Percentiles rank a stretch among this genome's conserved stretches.
phyloP scores from a whole-genome alignment of 305 asterid species.

The Salvia sclarea region DNA sequence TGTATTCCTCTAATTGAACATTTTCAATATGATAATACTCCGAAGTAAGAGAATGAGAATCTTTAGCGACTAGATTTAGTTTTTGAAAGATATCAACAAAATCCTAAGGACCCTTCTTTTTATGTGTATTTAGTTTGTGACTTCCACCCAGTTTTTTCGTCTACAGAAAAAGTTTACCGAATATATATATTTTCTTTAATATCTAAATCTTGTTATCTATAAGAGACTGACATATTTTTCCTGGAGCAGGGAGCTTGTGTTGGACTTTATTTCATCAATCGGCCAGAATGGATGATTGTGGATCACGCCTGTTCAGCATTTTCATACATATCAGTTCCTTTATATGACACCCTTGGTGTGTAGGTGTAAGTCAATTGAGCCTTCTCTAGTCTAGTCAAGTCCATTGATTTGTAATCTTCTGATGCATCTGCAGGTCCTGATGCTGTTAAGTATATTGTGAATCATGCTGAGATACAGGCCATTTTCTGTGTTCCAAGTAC shows the following conservation, averaged over 20 bases:
- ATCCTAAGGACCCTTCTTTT: slow-evolving; percentile 19
- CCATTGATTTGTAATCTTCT: slow-evolving; percentile 31
- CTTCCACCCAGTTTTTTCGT: slow-evolving; percentile 7
- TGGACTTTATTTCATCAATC: slow-evolving; percentile 86
- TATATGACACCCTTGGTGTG: slow-evolving; percentile 97
- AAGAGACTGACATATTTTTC: slow-evolving; percentile 38
- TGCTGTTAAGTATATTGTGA: slow-evolving; percentile 82
- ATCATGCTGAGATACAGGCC: slow-evolving; percentile 84
- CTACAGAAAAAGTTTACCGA: not conserved
- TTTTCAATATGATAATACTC: slow-evolving; percentile 11
- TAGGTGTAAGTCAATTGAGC: slow-evolving; percentile 41
- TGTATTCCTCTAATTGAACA: slow-evolving; percentile 3
- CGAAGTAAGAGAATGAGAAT: not conserved
- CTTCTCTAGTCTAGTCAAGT: slow-evolving; percentile 32
- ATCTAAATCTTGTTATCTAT: not conserved
- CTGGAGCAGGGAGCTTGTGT: slow-evolving; percentile 77
- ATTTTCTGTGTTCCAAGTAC: slow-evolving; percentile 85
- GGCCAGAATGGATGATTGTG: slow-evolving; percentile 92
- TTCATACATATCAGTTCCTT: slow-evolving; percentile 88
- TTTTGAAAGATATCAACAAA: not conserved
- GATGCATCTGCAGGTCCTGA: slow-evolving; percentile 76
- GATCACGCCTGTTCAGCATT: slow-evolving; percentile 96
- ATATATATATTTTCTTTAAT: not conserved
- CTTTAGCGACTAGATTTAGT: slow-evolving; percentile 11
- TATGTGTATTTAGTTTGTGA: slow-evolving; percentile 11